Evolutionary conservation across 1,139 yeast species (phyloP).

Genomic region (Hemisphaericaspora xylanilytica): DNA sequence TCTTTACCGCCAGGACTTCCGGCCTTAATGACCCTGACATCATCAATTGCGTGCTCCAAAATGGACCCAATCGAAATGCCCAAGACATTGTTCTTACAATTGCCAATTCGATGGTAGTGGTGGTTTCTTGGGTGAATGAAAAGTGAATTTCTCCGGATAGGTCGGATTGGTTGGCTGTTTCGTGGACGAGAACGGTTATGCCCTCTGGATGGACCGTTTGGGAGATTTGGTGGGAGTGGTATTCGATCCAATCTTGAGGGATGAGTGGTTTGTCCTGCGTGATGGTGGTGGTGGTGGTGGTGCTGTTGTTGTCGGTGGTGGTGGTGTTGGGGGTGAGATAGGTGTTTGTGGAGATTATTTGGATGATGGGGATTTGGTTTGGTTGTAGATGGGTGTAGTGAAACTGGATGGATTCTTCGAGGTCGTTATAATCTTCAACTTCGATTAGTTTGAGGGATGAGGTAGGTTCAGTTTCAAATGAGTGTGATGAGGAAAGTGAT

Average conservation of each 20-base stretch:
- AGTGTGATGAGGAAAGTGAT: too few species aligned
- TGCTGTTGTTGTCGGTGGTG: background rate
- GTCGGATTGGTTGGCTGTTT: conserved; percentile 7
- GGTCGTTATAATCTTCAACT: background rate
- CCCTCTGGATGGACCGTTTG: conserved; percentile 7
- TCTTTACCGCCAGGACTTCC: conserved; percentile 8
- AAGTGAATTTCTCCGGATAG: conserved; percentile 11
- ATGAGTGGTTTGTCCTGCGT: background rate
- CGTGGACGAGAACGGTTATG: conserved; percentile 10
- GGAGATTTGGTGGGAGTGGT: conserved; percentile 4
- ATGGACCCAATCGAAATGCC: background rate
- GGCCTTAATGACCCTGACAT: conserved; percentile 11
- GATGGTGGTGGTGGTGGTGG: background rate
- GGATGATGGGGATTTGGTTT: conserved; percentile 3
- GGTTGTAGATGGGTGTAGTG: background rate
- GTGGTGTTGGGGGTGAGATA: conserved; percentile 5
- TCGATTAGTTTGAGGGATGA: background rate
- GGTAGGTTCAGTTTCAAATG: background rate
- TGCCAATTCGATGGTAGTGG: conserved; percentile 12
- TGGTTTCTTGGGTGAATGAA: conserved; percentile 8
- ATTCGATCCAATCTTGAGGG: conserved; percentile 13
- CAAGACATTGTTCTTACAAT: conserved; percentile 3
- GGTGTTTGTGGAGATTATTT: conserved; percentile 6
- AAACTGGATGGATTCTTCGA: background rate
- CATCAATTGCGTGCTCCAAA: conserved; percentile 1